Percentiles rank a stretch among this genome's conserved stretches.
phyloP scores from a whole-genome alignment of 768 basidiomycete genomes.

The Lactarius vividus region DNA sequence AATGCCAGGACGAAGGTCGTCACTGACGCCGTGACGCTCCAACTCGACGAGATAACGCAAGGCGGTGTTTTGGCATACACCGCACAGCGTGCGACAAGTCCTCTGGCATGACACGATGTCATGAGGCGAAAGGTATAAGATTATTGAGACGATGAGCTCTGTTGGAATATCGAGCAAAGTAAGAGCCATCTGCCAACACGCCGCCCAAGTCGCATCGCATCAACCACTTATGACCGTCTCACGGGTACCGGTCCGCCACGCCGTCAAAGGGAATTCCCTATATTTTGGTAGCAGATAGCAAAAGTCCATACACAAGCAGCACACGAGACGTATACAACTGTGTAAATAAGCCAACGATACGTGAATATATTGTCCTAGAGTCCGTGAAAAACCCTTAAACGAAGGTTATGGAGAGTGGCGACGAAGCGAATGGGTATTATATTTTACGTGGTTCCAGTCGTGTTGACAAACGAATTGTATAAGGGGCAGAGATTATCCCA shows the following conservation, averaged over 20 bases:
- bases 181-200: slow-evolving; percentile 3
- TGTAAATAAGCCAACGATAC: not conserved
- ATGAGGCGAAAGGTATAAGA: slow-evolving; percentile 5
- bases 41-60: slow-evolving; percentile 24
- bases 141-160: slow-evolving; percentile 17
- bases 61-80: slow-evolving; percentile 4
- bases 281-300: not conserved
- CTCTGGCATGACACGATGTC: slow-evolving; percentile 18
- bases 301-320: not conserved
- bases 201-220: too few relatives aligned
- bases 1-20: slow-evolving; percentile 12
- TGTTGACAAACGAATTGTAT: slow-evolving; percentile 14
- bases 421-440: not conserved
- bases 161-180: slow-evolving; percentile 16
- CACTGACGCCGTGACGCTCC: slow-evolving; percentile 17
- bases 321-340: not conserved
- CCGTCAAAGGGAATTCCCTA: not conserved
- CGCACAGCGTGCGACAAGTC: slow-evolving; percentile 14
- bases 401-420: not conserved
- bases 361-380: not conserved
- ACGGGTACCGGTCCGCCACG: not conserved
- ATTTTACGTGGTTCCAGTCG: not conserved
- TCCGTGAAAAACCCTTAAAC: not conserved
- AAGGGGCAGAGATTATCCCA: slow-evolving; percentile 23
- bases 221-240: too few relatives aligned